Evolutionary conservation across 148 eudicot genomes (phyloP), one percentile per base, ranked within the genome.

Genomic region (Cornus florida): DNA sequence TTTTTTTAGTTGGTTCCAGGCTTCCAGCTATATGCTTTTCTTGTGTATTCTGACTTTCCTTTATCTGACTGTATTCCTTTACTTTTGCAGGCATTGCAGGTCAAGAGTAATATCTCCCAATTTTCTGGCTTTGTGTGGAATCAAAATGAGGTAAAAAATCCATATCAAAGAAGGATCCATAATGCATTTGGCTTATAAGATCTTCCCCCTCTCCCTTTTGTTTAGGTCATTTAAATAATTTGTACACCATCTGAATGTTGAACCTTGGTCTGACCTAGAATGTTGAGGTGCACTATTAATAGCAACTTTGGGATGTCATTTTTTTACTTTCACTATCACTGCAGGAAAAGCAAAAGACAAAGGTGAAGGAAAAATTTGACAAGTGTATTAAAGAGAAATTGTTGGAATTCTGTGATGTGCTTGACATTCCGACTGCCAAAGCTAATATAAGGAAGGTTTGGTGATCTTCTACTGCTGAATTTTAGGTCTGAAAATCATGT

Each of bases 101-200:
- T 91, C 64, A 97, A 92, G 88, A 90, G 80, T 73, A 90, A 97
- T 76, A 84, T 97, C 67, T 94, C 88, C 50, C 89, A 86, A 72
- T 96, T 96, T 83, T 96, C 99, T 80, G 99, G 99, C 71, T 96
- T 91, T 86, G 97, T 92, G 35, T 93, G 92, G 93, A 92, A 84
- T 82, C 95, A 85, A 39, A 90, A 96, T 86, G 98, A 93, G 97
- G 99, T 96, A 90, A 20, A 62, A 24, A 62, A 20, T 62, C 23
- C 7, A 62, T 62, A 19, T 3, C 19, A 62, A 19, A 62, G 23
- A 62, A 12, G 12, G 59, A 53, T 53, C 17, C 19, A 6, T 62
- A n/a, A 62, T 62, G 66, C 19, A 19, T 62, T n/a, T 19, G 5
- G 19, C 66, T 1, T 20, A 17, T 7, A 62, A 62, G 23, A 17